Base-by-base conservation (phyloP, 2,329 filamentous ascomycete species). In the Coleophoma crateriformis region DNA sequence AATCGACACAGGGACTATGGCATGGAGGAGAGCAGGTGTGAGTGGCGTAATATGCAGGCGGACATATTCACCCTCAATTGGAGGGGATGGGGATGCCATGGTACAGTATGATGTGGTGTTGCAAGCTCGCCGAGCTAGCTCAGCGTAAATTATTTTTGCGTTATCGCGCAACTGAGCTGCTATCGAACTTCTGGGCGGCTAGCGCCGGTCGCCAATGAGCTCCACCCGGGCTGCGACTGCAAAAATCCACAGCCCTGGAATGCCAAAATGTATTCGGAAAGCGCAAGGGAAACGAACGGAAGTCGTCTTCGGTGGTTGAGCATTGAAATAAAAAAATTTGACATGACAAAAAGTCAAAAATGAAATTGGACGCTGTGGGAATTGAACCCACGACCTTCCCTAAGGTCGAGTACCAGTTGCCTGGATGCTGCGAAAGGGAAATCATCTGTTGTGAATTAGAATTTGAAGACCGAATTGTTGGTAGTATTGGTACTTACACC, bases 11-110 rank as follows among this genome's bases (percentile, higher is more conserved):
- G 88, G 83, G 44, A 99, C 68, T 52, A 95, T 80, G 45, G 85
- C 75, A 49, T 80, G 77, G 50, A 94, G 74, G 15, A 97, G 79
- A 7, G 85, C 81, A 37, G 85, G 74, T 61, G 85, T 90, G 58
- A 99, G 79, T 44, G 94, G 94, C 14, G 88, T 86, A 60, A 99
- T 94, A 70, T 99, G 90, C 47, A 99, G 79, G 59, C 90, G 81
- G 34, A 70, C 73, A 61, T 62, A 66, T 52, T 62, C 61, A n/a
- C 17, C 41, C 13, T 38, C 27, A 2, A 13, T 27, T 34, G 20
- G 17, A 27, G 13, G 14, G 41, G 46, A 17, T 10, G 44, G 20
- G 20, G 19, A 15, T 17, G 48, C 35, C 44, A 47, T 46, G 6
- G 3, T 45, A 33, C 2, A 32, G 4, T 15, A 15, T 7, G 12